Percentiles rank a stretch among this genome's conserved stretches.
phyloP scores from a whole-genome alignment of 495 filamentous ascomycete genomes.

The Lasiosphaeria ovina region DNA sequence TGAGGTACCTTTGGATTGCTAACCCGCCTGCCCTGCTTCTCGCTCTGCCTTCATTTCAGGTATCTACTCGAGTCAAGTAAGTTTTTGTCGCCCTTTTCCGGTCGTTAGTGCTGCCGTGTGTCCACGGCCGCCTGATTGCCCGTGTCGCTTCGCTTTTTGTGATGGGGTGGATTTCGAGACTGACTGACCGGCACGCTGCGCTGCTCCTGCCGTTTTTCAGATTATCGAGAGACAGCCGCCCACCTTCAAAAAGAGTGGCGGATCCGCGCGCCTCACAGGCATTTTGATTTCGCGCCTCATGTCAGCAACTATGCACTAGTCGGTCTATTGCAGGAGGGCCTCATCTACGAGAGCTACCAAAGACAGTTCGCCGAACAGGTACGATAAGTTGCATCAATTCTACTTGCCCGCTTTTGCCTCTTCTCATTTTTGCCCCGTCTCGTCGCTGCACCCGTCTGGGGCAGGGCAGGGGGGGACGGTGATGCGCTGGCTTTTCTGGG shows the following conservation, averaged over 20 bases:
- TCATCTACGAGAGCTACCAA: conserved; percentile 64
- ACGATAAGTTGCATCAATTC: conserved; percentile 15
- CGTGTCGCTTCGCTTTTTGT: background rate
- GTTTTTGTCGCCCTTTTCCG: conserved; percentile 35
- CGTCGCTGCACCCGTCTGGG: conserved; percentile 2
- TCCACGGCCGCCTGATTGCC: conserved; percentile 5
- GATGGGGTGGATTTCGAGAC: conserved; percentile 27
- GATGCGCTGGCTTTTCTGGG: conserved; percentile 22
- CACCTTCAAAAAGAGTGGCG: conserved; percentile 81
- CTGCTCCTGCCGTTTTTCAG: conserved; percentile 33
- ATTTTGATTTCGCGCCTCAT: conserved; percentile 71
- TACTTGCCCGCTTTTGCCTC: background rate
- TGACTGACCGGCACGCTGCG: conserved; percentile 29
- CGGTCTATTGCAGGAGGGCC: conserved; percentile 70
- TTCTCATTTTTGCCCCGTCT: conserved; percentile 11
- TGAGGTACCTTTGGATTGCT: background rate
- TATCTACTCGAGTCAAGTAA: conserved; percentile 88
- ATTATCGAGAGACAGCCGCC: conserved; percentile 70
- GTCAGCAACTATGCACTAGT: conserved; percentile 75
- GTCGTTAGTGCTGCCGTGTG: conserved; percentile 16
- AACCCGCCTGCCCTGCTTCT: conserved; percentile 16
- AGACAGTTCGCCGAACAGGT: conserved; percentile 55
- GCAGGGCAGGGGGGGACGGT: conserved; percentile 19
- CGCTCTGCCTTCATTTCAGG: conserved; percentile 43
- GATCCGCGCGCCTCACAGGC: conserved; percentile 64